Evolutionary conservation across 2,329 filamentous ascomycete genomes (phyloP).

Genomic region (Penicillium oxalicum): DNA sequence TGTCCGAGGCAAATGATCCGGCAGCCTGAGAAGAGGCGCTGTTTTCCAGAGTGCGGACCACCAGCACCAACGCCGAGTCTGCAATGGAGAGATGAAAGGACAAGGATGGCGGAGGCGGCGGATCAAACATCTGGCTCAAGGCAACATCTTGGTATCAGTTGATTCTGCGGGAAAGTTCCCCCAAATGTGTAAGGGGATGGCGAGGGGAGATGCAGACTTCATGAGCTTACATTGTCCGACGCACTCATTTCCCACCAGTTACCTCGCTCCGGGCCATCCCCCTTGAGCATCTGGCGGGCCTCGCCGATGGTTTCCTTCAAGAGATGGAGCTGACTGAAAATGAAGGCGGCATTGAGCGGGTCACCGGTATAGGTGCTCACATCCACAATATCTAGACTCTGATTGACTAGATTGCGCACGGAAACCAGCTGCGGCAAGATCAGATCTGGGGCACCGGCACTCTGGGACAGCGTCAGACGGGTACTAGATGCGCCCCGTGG

Average conservation of each 20-base stretch:
- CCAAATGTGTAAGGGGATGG: background rate
- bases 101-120: constrained; percentile 59
- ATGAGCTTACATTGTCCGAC: constrained; percentile 51
- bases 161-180: no score
- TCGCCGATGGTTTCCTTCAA: constrained; percentile 57
- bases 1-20: constrained; percentile 65
- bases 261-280: constrained; percentile 45
- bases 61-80: constrained; percentile 64
- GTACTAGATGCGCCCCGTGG: constrained; percentile 48
- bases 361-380: constrained; percentile 69
- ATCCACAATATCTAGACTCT: constrained; percentile 75
- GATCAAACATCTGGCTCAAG: constrained; percentile 49
- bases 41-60: constrained; percentile 64
- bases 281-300: constrained; percentile 55
- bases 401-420: constrained; percentile 71
- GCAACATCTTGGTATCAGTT: background rate
- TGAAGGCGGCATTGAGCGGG: constrained; percentile 52
- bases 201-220: background rate
- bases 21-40: constrained; percentile 52
- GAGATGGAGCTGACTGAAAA: constrained; percentile 53
- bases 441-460: constrained; percentile 52
- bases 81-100: constrained; percentile 66
- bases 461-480: constrained; percentile 48
- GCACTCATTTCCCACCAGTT: constrained; percentile 53
- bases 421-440: constrained; percentile 64